These are phyloP conservation scores for Rhododendron simsii DNA, from an alignment of 148 eudicot genomes.

Conservation along the genomic window DNA sequence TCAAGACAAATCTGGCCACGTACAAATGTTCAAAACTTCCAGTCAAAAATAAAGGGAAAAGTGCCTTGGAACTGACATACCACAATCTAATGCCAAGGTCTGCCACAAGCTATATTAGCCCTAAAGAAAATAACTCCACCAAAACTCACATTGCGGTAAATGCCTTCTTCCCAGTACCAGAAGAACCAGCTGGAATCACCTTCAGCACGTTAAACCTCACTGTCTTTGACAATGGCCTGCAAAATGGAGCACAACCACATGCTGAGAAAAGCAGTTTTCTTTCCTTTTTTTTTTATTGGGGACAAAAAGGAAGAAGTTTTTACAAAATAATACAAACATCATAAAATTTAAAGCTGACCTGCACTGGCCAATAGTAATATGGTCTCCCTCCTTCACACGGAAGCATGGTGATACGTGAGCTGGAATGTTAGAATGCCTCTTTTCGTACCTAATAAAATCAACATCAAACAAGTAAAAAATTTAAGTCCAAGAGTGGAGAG, in stretches of 20 bases:
- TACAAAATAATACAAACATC: neutral
- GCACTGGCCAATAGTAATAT: slow-evolving; percentile 36
- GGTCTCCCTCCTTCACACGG: slow-evolving; percentile 40
- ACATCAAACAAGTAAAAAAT: neutral
- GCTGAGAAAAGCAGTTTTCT: neutral
- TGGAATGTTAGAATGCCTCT: slow-evolving; percentile 38
- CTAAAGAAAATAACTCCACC: neutral
- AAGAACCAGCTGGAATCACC: slow-evolving; percentile 37
- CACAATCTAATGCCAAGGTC: neutral
- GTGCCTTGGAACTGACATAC: neutral
- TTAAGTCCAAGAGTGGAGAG: neutral
- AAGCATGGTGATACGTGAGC: slow-evolving; percentile 40
- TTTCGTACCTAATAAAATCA: slow-evolving; percentile 20
- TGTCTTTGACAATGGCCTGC: slow-evolving; percentile 25
- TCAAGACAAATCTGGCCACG: neutral
- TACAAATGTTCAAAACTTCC: neutral
- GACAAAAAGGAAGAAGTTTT: no score
- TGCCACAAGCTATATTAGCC: neutral
- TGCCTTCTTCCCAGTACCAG: slow-evolving; percentile 27
- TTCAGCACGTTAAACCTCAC: slow-evolving; percentile 36
- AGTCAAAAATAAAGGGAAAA: neutral
- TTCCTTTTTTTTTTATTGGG: no score
- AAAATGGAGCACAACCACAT: neutral
- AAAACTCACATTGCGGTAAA: slow-evolving; percentile 15
- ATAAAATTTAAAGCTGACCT: slow-evolving; percentile 15